Conservation (phyloP, 2,329 filamentous ascomycete species). For the Cryphonectria carpinicola region DNA sequence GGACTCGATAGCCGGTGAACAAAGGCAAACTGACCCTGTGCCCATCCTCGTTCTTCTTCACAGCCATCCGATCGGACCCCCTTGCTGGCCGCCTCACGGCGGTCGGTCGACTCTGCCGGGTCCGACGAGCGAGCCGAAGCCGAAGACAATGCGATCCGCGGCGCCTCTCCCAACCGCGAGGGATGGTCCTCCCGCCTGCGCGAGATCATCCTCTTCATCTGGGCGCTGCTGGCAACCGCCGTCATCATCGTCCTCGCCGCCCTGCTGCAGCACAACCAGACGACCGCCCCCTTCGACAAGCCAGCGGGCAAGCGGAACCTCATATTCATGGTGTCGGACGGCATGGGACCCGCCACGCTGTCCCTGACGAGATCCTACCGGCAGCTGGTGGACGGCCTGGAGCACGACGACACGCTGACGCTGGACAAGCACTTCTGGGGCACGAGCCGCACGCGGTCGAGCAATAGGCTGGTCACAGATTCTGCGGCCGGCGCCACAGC, state of each 20-base stretch:
- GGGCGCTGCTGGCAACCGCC: slow-evolving; percentile 81
- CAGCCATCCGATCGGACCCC: slow-evolving; percentile 49
- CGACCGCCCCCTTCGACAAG: slow-evolving; percentile 44
- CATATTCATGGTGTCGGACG: slow-evolving; percentile 98
- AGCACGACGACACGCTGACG: slow-evolving; percentile 73
- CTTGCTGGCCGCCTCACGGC: slow-evolving; percentile 43
- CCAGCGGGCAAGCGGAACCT: slow-evolving; percentile 78
- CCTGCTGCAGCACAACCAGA: slow-evolving; percentile 72
- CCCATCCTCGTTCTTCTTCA: background rate
- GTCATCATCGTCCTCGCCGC: slow-evolving; percentile 80
- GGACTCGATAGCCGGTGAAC: background rate
- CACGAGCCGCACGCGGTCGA: slow-evolving; percentile 82
- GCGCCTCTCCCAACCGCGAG: slow-evolving; percentile 23
- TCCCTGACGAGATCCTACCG: slow-evolving; percentile 85
- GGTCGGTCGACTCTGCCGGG: slow-evolving; percentile 36
- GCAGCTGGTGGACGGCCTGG: slow-evolving; percentile 75
- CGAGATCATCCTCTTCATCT: slow-evolving; percentile 77
- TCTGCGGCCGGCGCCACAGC: slow-evolving; percentile 96
- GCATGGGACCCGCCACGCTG: slow-evolving; percentile 94
- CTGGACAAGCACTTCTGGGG: slow-evolving; percentile 92
- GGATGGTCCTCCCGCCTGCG: slow-evolving; percentile 52
- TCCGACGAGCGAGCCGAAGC: slow-evolving; percentile 39
- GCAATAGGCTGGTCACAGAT: slow-evolving; percentile 86
- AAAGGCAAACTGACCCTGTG: background rate
- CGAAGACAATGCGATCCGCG: slow-evolving; percentile 39